Evolutionary conservation across 805 yeast genomes (phyloP).

Genomic region (Ogataea haglerorum): DNA sequence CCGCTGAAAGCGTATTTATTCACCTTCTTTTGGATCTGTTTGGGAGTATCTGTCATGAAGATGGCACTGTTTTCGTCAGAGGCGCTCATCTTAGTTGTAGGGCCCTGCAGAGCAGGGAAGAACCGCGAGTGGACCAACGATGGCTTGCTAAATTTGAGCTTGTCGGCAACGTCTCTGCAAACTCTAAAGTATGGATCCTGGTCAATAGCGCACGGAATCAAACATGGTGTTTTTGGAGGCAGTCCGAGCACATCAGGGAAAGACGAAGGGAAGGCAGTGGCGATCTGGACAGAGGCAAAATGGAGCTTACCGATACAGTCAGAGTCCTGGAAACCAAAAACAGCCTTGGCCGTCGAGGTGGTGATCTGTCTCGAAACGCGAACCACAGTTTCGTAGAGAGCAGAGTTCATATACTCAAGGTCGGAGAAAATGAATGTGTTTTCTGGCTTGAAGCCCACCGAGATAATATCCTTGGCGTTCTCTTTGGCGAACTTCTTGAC

Average conservation of each 20-base stretch:
- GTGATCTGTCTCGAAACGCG: slow-evolving; percentile 92
- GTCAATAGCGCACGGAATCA: slow-evolving; percentile 98
- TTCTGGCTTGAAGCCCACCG: slow-evolving; percentile 91
- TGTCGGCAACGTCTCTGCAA: slow-evolving; percentile 95
- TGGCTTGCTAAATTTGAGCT: slow-evolving; percentile 86
- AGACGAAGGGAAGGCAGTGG: slow-evolving; percentile 93
- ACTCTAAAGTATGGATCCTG: slow-evolving; percentile 98
- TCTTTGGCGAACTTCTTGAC: slow-evolving; percentile 76
- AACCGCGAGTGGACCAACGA: slow-evolving; percentile 89
- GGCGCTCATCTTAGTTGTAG: slow-evolving; percentile 96
- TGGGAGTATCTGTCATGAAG: slow-evolving; percentile 92
- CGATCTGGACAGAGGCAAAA: slow-evolving; percentile 94
- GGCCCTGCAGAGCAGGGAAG: slow-evolving; percentile 97
- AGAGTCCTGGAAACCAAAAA: slow-evolving; percentile 91
- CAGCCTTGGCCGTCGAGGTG: slow-evolving; percentile 94
- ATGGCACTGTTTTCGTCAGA: slow-evolving; percentile 87
- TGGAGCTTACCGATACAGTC: slow-evolving; percentile 94
- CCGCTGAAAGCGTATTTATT: slow-evolving; percentile 97
- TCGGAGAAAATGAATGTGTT: slow-evolving; percentile 96
- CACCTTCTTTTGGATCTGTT: slow-evolving; percentile 88
- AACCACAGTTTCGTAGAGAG: slow-evolving; percentile 91
- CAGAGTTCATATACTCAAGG: slow-evolving; percentile 87
- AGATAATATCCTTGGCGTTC: slow-evolving; percentile 88
- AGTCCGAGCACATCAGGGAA: slow-evolving; percentile 90
- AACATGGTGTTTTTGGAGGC: slow-evolving; percentile 87